phyloP scores from a whole-genome alignment of 1,284 basidiomycete species.

The Heterobasidion irregulare region DNA sequence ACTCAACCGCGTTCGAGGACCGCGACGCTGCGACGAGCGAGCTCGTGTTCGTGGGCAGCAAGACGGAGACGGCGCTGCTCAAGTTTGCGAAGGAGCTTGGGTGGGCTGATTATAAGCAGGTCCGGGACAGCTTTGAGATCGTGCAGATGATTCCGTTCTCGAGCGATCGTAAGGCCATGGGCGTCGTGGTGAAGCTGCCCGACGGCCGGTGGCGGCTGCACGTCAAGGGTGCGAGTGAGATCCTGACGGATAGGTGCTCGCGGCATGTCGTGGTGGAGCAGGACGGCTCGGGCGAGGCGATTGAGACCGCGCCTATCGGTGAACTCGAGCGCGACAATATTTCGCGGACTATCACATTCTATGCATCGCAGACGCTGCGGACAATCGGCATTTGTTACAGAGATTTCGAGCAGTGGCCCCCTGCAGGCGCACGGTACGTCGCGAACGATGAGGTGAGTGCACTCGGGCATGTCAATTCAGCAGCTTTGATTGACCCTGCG shows the following conservation, averaged over 20 bases:
- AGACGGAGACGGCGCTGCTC: slow-evolving; percentile 93
- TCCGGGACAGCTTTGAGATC: slow-evolving; percentile 60
- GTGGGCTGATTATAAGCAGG: slow-evolving; percentile 74
- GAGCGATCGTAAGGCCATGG: slow-evolving; percentile 95
- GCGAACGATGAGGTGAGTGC: slow-evolving; percentile 46
- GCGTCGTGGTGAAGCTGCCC: slow-evolving; percentile 68
- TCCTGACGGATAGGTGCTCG: slow-evolving; percentile 73
- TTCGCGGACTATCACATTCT: slow-evolving; percentile 88
- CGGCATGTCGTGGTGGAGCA: slow-evolving; percentile 63
- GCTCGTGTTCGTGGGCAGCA: slow-evolving; percentile 80
- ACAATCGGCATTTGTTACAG: slow-evolving; percentile 92
- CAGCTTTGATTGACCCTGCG: neutral
- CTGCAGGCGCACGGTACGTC: slow-evolving; percentile 33
- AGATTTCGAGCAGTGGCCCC: slow-evolving; percentile 87
- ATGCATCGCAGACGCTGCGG: slow-evolving; percentile 90
- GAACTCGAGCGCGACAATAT: slow-evolving; percentile 71
- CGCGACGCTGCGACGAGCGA: slow-evolving; percentile 58
- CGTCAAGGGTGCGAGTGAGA: slow-evolving; percentile 93
- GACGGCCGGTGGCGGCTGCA: slow-evolving; percentile 67
- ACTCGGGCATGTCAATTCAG: neutral
- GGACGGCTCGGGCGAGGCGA: slow-evolving; percentile 23
- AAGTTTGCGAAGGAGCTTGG: slow-evolving; percentile 82
- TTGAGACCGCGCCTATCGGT: slow-evolving; percentile 59
- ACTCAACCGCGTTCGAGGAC: slow-evolving; percentile 96
- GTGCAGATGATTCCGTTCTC: slow-evolving; percentile 94